Evolutionary conservation across 495 filamentous ascomycete genomes (phyloP), one percentile per base, ranked within the genome.

Genomic region (Trichoderma gamsii): DNA sequence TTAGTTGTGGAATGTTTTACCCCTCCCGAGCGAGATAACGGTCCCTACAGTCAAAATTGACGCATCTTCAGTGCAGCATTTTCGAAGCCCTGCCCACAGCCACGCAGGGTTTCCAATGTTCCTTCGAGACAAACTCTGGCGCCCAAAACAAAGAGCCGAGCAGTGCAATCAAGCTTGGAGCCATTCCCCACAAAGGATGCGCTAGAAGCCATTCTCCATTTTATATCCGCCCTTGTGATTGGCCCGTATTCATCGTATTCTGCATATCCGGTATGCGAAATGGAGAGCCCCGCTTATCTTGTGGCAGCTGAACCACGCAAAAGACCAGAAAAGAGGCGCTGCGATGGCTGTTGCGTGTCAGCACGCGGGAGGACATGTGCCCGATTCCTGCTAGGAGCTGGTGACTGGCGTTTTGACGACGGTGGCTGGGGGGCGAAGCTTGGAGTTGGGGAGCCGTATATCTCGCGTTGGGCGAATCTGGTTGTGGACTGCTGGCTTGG

Each of bases 171-270:
- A 52, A 21, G 49, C 49, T 52, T 52, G n/a, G n/a, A 7, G 49
- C 9, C 21, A 52, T 7, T n/a, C 18, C 21, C 49, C 49, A 52
- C 49, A 52, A 23, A 52, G 5, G 18, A 21, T 18, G n/a, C 44
- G 44, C 44, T 49, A 49, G n/a, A n/a, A 49, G 44, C 44, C 15
- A 16, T 49, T 16, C 15, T 7, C 44, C n/a, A 16, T 4, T 18
- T 49, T n/a, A 16, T 6, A 13, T 5, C 1, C 15, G 15, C 4
- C 1, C 27, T 3, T 6, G 4, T 61, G 56, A 61, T 61, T 61
- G 56, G 56, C 16, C 56, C 56, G 56, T 25, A 15, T 32, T 61
- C 25, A 61, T 61, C 56, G 56, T 61, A 61, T 61, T 61, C 56
- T 18, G 25, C 23, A 25, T 32, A 61, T 61, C n/a, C 21, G 49